Conservation (phyloP, 148 eudicot genomes). For the Rhododendron ovatum region DNA sequence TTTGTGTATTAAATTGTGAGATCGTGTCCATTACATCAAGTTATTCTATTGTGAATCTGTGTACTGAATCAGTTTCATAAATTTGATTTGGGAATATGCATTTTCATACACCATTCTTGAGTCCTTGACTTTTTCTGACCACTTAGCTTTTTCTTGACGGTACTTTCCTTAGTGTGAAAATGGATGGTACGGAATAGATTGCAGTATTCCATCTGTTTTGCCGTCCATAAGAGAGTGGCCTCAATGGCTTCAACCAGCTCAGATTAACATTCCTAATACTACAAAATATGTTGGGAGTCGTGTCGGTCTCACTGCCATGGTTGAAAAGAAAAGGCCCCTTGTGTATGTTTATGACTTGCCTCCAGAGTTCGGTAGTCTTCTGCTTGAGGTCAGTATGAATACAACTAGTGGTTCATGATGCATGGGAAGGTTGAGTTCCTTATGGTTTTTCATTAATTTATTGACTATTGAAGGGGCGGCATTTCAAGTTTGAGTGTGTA, state of each 20-base stretch:
- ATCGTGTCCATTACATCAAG: background rate
- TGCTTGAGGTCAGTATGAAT: conserved; percentile 74
- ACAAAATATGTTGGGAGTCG: conserved; percentile 29
- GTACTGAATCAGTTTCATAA: background rate
- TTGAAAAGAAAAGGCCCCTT: conserved; percentile 85
- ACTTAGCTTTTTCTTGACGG: background rate
- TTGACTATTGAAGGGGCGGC: conserved; percentile 70
- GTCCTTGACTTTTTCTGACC: background rate
- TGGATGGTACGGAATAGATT: conserved; percentile 96
- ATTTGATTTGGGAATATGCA: background rate
- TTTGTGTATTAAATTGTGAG: background rate
- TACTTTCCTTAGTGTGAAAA: conserved; percentile 51
- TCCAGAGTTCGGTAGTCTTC: conserved; percentile 73
- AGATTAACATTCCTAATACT: conserved; percentile 48
- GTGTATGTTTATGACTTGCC: conserved; percentile 94
- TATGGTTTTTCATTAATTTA: conserved; percentile 11
- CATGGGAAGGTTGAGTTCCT: background rate
- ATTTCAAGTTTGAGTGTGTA: conserved; percentile 79
- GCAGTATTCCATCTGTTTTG: conserved; percentile 80
- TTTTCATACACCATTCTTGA: background rate
- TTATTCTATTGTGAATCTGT: background rate
- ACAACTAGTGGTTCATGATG: background rate
- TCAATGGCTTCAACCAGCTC: conserved; percentile 83
- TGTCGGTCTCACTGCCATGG: conserved; percentile 50
- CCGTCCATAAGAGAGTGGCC: conserved; percentile 77